These are phyloP conservation scores for Lavandula angustifolia DNA, from an alignment of 257 asterid genomes.

Conservation along the genomic window DNA sequence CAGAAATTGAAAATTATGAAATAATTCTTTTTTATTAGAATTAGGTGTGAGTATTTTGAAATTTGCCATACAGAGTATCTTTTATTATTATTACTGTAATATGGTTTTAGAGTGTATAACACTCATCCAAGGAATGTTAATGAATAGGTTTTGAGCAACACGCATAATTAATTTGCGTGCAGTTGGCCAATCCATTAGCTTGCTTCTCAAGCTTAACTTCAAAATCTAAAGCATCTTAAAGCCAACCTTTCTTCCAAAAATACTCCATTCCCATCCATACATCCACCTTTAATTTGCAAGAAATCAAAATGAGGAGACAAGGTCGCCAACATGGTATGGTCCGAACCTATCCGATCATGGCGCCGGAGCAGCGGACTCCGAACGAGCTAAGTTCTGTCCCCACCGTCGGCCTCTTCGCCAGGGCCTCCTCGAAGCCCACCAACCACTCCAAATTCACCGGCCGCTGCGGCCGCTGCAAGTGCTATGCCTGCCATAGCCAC, in stretches of 20 bases:
- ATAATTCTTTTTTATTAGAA: too few species aligned
- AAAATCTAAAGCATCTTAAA: slow-evolving; percentile 21
- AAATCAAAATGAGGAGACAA: slow-evolving; percentile 60
- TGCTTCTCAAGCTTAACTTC: slow-evolving; percentile 46
- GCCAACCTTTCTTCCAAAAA: not conserved
- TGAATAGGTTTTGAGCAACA: slow-evolving; percentile 44
- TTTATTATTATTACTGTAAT: too few species aligned
- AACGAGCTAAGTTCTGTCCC: slow-evolving; percentile 48
- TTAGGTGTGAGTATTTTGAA: too few species aligned
- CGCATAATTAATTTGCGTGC: slow-evolving; percentile 30
- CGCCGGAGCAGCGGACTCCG: slow-evolving; percentile 29
- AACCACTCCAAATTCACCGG: slow-evolving; percentile 90
- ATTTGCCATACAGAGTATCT: too few species aligned
- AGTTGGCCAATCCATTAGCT: slow-evolving; percentile 47
- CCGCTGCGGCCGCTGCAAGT: slow-evolving; percentile 63
- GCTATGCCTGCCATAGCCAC: slow-evolving; percentile 50
- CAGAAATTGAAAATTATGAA: too few species aligned
- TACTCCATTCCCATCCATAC: too few species aligned
- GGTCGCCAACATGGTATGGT: slow-evolving; percentile 83
- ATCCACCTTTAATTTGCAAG: slow-evolving; percentile 26
- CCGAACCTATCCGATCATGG: slow-evolving; percentile 49
- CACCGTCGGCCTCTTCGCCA: slow-evolving; percentile 67
- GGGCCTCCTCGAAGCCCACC: slow-evolving; percentile 65
- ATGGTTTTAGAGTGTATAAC: too few species aligned
- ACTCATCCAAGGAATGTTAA: too few species aligned